These are phyloP conservation scores for Nigrospora osmanthi DNA, from an alignment of 2,329 filamentous ascomycete species.

Conservation along the genomic window DNA sequence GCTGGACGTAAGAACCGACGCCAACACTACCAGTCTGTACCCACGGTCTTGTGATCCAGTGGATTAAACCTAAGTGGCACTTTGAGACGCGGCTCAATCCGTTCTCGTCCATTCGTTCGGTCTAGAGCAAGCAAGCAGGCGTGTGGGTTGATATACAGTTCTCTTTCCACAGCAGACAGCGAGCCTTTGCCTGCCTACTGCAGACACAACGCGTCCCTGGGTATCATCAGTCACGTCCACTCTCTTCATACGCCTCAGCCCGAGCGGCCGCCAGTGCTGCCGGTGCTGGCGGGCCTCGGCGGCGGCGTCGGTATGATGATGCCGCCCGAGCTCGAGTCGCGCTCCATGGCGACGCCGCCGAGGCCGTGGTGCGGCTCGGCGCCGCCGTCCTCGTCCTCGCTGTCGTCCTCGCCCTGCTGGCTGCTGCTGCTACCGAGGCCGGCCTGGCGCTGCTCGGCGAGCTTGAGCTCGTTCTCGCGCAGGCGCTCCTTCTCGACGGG, in stretches of 20 bases:
- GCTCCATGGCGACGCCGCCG: slow-evolving; percentile 35
- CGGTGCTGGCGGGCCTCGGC: slow-evolving; percentile 29
- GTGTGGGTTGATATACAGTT: no score
- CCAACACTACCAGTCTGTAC: no score
- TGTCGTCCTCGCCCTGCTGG: slow-evolving; percentile 22
- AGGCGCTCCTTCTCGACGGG: slow-evolving; percentile 50
- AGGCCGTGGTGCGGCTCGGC: slow-evolving; percentile 15
- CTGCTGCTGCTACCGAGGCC: slow-evolving; percentile 20
- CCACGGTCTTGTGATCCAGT: no score
- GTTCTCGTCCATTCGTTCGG: no score
- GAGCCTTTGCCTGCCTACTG: no score
- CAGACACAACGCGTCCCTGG: no score
- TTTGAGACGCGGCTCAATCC: no score
- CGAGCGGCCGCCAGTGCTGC: slow-evolving; percentile 26
- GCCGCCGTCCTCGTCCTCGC: slow-evolving; percentile 19
- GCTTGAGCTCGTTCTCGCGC: slow-evolving; percentile 39
- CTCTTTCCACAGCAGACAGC: no score
- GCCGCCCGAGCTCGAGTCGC: slow-evolving; percentile 16
- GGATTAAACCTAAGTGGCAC: no score
- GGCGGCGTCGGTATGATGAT: slow-evolving; percentile 25
- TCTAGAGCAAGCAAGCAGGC: no score
- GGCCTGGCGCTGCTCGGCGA: slow-evolving; percentile 28
- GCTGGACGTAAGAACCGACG: no score
- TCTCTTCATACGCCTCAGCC: slow-evolving; percentile 6
- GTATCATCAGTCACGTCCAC: no score